Base-by-base conservation (phyloP, 352 stramenopile genomes). In the Globisporangium takayamanum region DNA sequence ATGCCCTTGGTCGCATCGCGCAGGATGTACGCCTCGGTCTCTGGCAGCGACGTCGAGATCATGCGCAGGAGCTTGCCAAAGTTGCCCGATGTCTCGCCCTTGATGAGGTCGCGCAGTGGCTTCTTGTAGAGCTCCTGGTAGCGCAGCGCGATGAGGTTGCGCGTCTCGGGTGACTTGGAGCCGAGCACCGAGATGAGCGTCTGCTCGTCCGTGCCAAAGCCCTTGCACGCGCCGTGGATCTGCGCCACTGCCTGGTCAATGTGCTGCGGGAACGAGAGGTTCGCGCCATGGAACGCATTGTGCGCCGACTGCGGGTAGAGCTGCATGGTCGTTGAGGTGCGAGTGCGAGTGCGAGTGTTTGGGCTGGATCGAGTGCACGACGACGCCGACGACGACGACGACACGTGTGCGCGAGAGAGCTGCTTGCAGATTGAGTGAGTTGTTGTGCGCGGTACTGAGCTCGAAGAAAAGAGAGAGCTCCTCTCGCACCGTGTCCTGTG, bases 21-120 rank as follows among this genome's bases (percentile, higher is more conserved):
- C 53, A 93, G 54, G 46, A 93, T 70, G 59, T 80, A 68, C 52
- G 83, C 84, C 64, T 93, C 81, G 33, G 76, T 79, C 61, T 92
- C 72, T 30, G 76, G 72, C 47, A 93, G 62, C 55, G 80, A 74
- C 63, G 75, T 84, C n/a, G 78, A 78, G 52, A 91, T 81, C 77
- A 93, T 84, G 36, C 67, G 70, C 62, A 93, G 63, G 50, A 90
- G 57, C 12, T 72, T 74, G 7, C 80, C 80, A 50, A 88, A 90
- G 70, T 88, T 76, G 45, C 80, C 82, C 57, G 77, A 92, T 16
- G 77, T 87, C 64, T 93, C 80, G 62, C 80, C 83, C 64, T 80
- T 78, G 18, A 89, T 37, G 26, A 91, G 61, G 18, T 69, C 68
- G 45, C 70, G 69, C 10, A 93, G 79, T 36, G 74, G 45, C 64